Conservation (phyloP, 2,329 filamentous ascomycete species). For the Thelonectria olida region DNA sequence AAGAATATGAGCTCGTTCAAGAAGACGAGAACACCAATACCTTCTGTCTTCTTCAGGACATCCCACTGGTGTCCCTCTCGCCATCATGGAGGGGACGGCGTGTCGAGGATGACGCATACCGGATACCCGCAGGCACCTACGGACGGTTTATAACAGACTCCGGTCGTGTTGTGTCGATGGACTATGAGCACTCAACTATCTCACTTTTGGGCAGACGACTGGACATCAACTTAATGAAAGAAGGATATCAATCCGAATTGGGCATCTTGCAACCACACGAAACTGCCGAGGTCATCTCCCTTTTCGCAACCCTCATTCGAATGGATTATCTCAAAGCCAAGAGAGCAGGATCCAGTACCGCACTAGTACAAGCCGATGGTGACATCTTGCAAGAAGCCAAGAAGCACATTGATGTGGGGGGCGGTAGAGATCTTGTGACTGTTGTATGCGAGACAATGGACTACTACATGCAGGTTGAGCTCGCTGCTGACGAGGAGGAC, state of each 20-base stretch:
- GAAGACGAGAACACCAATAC: constrained; percentile 89
- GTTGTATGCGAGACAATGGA: constrained; percentile 90
- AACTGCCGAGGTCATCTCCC: constrained; percentile 75
- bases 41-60: constrained; percentile 71
- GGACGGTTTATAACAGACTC: constrained; percentile 81
- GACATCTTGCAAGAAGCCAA: constrained; percentile 64
- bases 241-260: constrained; percentile 62
- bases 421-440: constrained; percentile 78
- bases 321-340: constrained; percentile 54
- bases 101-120: constrained; percentile 62
- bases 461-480: constrained; percentile 67
- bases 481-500: constrained; percentile 66
- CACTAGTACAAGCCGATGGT: constrained; percentile 46
- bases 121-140: constrained; percentile 71
- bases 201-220: constrained; percentile 81
- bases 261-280: constrained; percentile 67
- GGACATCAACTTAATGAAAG: constrained; percentile 71
- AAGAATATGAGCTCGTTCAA: constrained; percentile 78
- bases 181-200: constrained; percentile 82
- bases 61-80: constrained; percentile 68
- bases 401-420: constrained; percentile 58
- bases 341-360: constrained; percentile 33
- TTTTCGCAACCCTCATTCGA: constrained; percentile 77
- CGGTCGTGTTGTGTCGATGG: constrained; percentile 78
- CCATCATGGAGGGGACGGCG: constrained; percentile 55